Percentiles rank a stretch among this genome's conserved stretches.
phyloP scores from a whole-genome alignment of 108 stramenopile genomes.

The Skeletonema tropicum region DNA sequence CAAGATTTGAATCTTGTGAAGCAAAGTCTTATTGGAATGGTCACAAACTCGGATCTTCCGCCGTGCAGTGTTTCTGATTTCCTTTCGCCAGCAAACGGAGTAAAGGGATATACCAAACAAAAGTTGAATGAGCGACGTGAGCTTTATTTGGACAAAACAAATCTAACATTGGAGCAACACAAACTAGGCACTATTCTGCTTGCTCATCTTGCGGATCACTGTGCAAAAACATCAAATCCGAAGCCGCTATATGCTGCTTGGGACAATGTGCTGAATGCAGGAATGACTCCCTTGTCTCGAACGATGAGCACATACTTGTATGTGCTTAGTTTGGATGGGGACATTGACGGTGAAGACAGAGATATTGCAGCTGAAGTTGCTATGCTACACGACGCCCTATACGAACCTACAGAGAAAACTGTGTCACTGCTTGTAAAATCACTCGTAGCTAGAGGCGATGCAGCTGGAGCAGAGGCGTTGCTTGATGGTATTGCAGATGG shows the following conservation, averaged over 20 bases:
- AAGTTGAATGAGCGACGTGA: slow-evolving; percentile 29
- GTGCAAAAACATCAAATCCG: slow-evolving; percentile 56
- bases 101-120: slow-evolving; percentile 23
- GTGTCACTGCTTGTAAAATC: slow-evolving; percentile 64
- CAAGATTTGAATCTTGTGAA: slow-evolving; percentile 28
- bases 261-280: slow-evolving; percentile 72
- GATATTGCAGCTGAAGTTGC: slow-evolving; percentile 71
- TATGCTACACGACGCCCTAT: slow-evolving; percentile 75
- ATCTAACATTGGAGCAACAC: slow-evolving; percentile 38
- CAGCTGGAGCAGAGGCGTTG: slow-evolving; percentile 70
- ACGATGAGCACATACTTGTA: slow-evolving; percentile 69
- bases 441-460: slow-evolving; percentile 63
- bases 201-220: slow-evolving; percentile 55
- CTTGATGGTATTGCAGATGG: slow-evolving; percentile 57
- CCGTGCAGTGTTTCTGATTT: slow-evolving; percentile 6
- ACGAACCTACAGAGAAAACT: slow-evolving; percentile 79
- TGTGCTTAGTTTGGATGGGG: slow-evolving; percentile 44
- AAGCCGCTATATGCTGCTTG: slow-evolving; percentile 67
- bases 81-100: not conserved
- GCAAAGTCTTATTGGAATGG: slow-evolving; percentile 10
- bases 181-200: slow-evolving; percentile 41
- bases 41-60: not conserved
- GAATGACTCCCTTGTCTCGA: slow-evolving; percentile 50
- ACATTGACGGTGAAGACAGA: slow-evolving; percentile 8
- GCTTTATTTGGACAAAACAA: slow-evolving; percentile 37